Evolutionary conservation across 2,329 filamentous ascomycete genomes (phyloP).

Genomic region (Malbranchea zuffiana): DNA sequence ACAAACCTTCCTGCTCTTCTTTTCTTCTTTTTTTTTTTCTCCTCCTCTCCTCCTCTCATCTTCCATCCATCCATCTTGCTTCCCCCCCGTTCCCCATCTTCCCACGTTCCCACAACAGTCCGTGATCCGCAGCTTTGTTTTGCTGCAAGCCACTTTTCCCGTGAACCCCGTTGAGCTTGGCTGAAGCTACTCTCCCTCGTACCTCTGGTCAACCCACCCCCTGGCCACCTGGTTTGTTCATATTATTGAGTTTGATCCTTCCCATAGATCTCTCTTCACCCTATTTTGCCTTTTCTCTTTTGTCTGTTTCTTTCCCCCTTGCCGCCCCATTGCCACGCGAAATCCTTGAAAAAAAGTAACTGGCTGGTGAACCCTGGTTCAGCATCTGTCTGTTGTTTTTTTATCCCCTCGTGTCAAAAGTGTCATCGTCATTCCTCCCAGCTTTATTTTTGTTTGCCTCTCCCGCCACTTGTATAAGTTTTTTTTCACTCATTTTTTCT

Average conservation of each 20-base stretch:
- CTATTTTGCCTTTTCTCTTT: not conserved
- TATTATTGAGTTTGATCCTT: too few relatives aligned
- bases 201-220: not conserved
- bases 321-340: constrained; percentile 6
- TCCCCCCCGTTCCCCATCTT: not conserved
- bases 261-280: not conserved
- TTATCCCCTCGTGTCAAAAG: too few relatives aligned
- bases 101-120: constrained; percentile 1
- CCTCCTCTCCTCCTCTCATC: constrained; percentile 1
- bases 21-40: constrained; percentile 3
- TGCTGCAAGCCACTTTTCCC: constrained; percentile 5
- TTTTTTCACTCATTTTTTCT: constrained; percentile 2
- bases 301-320: not conserved
- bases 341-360: not conserved
- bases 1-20: not conserved
- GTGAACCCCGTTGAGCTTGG: not conserved
- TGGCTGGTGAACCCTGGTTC: not conserved
- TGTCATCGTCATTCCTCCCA: too few relatives aligned
- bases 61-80: constrained; percentile 1
- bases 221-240: too few relatives aligned
- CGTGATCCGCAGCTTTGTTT: constrained; percentile 6
- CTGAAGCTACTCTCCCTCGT: not conserved
- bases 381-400: not conserved
- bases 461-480: constrained; percentile 3
- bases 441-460: not conserved